Base-by-base conservation (phyloP, 1,139 yeast species). In the Meyerozyma carpophila region DNA sequence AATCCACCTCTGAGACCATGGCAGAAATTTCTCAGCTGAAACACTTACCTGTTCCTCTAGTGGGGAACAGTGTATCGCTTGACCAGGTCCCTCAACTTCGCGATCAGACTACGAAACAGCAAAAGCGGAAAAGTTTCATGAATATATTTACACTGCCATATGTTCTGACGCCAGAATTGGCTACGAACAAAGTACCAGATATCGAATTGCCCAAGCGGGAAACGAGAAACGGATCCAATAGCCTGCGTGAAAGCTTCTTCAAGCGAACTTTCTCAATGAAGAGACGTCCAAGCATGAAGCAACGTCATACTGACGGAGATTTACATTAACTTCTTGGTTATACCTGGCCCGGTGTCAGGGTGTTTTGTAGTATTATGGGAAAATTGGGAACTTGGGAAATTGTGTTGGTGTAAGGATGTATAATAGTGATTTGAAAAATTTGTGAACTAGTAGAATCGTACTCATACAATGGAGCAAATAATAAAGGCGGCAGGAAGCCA, bases 41-140 rank as follows among this genome's bases (percentile, higher is more conserved):
- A 7, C 25, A 13, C 11, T 8, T 20, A 8, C 37, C 37, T 4
- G 37, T 21, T 16, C 37, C 37, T 8, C 2, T 20, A 8, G 10
- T 3, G 25, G 37, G 37, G 6, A 34, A 34, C 14, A 34, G 37
- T 25, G 16, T 34, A 8, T 34, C 37, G 25, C 37, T 34, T 18
- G 37, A 34, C 26, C 37, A 20, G 26, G 37, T 34, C 8, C 37
- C 37, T 8, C 37, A 34, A 27, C 26, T 34, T 18, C 37, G 37
- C 10, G 14, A 34, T 8, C 25, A 11, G 26, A 6, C 26, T 14
- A 18, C 37, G 11, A 21, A 20, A 34, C 37, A 34, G 21, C 37
- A 20, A 13, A 34, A 34, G 14, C 37, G 37, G 5, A 16, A 13
- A 13, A 34, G 37, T 34, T 10, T 34, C 13, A 18, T 34, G 16